A percentile compares a stretch with the other conserved stretches of the same genome.
phyloP scores from a whole-genome alignment of 2,329 filamentous ascomycete genomes.

The Botrytis aclada region DNA sequence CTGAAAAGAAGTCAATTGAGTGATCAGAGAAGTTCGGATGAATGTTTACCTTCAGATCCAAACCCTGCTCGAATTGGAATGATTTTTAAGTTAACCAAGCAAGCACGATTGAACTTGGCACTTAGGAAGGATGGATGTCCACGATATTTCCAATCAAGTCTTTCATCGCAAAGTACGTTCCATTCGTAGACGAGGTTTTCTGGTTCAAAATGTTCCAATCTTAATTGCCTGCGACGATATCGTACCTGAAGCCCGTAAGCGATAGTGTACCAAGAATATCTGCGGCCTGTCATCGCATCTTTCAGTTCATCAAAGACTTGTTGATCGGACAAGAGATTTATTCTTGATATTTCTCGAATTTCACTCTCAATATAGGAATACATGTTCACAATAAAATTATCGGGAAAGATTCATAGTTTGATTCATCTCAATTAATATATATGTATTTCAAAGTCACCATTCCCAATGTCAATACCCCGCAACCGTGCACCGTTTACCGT shows the following conservation, averaged over 20 bases:
- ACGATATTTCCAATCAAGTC: slow-evolving; percentile 15
- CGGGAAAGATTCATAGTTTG: not conserved
- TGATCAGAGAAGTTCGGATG: not conserved
- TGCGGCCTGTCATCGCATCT: slow-evolving; percentile 16
- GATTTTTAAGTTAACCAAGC: slow-evolving; percentile 21
- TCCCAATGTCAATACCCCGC: not conserved
- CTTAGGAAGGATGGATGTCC: slow-evolving; percentile 17
- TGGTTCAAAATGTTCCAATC: slow-evolving; percentile 20
- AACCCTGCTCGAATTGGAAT: slow-evolving; percentile 20
- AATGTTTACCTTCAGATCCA: not conserved
- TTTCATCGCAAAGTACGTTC: slow-evolving; percentile 24
- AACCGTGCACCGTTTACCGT: not conserved
- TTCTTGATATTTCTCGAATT: slow-evolving; percentile 16
- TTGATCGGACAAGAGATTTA: slow-evolving; percentile 17
- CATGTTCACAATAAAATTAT: not conserved
- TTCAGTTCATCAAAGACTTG: slow-evolving; percentile 18
- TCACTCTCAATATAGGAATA: slow-evolving; percentile 11
- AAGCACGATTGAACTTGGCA: slow-evolving; percentile 21
- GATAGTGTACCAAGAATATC: slow-evolving; percentile 22
- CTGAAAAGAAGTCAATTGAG: not conserved
- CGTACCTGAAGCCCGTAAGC: not conserved
- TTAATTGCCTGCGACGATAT: slow-evolving; percentile 7
- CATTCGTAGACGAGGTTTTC: slow-evolving; percentile 23
- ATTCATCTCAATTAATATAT: not conserved
- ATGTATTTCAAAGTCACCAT: not conserved